Base-by-base conservation (phyloP, 148 eudicot species). In the Rheum nobile region DNA sequence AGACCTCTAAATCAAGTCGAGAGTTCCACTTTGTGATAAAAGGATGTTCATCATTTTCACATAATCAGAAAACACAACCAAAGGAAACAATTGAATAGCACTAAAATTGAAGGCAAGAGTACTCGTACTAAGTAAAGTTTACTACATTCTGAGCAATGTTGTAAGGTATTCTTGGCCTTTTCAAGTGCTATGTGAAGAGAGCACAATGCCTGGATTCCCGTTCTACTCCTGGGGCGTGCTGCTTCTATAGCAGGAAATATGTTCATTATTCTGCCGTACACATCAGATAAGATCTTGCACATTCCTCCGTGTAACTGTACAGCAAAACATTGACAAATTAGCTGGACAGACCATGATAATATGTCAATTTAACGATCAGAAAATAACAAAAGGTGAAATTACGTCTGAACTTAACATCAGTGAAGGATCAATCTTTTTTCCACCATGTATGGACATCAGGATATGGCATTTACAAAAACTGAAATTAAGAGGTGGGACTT, bases 171-270 rank as follows among this genome's bases (percentile, higher is more conserved):
- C 84, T 88, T 88, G 35, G 96, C 84, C 86, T 95, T 95, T 82
- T 95, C 98, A 38, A 95, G 90, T 28, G 98, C 96, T 71, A 95
- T 81, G 78, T 95, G 98, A 74, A 95, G 78, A 52, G 96, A 86
- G 75, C 98, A 95, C 74, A 95, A 83, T 61, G 97, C 96, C 80
- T 91, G 98, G 83, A 95, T 95, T 34, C 98, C 98, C 21, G 98
- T 81, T 63, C 90, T 88, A 80, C 98, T 91, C 77, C 97, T 84
- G 28, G 98, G 98, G 12, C 98, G 82, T 54, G 97, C 93, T 6
- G 91, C 97, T 90, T 95, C 98, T 71, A 95, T 78, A 38, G 82
- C 86, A 47, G 98, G 98, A 80, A 95, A 95, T 75, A 95, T 86
- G 32, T 79, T 86, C 85, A 91, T 65, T 79, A 88, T 85, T 86